phyloP scores from a whole-genome alignment of 345 rosid genomes.

The Carallia pectinifolia region DNA sequence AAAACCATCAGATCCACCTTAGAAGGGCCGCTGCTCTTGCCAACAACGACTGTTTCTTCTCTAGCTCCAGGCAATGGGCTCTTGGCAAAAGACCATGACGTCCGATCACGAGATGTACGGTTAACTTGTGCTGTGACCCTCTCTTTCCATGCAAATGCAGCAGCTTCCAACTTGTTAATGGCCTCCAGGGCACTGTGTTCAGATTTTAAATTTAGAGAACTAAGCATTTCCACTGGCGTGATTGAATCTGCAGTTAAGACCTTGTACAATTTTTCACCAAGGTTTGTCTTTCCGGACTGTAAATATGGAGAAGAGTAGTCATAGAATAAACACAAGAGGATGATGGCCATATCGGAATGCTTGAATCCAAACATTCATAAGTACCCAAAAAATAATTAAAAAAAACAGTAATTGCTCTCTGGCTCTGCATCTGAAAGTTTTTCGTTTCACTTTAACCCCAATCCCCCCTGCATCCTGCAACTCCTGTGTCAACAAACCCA shows the following conservation, averaged over 20 bases:
- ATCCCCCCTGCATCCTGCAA: too few species aligned
- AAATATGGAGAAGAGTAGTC: neutral
- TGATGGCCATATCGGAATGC: too few species aligned
- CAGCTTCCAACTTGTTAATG: slow-evolving; percentile 74
- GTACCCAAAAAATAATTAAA: too few species aligned
- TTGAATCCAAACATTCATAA: too few species aligned
- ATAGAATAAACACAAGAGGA: neutral
- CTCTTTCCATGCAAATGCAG: slow-evolving; percentile 72
- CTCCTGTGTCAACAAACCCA: too few species aligned
- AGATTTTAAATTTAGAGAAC: slow-evolving; percentile 52
- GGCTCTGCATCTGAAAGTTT: too few species aligned
- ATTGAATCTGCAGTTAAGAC: slow-evolving; percentile 45
- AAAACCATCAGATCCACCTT: slow-evolving; percentile 15
- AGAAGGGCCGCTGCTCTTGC: slow-evolving; percentile 62
- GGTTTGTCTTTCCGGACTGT: slow-evolving; percentile 82
- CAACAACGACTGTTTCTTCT: slow-evolving; percentile 50
- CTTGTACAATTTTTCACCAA: slow-evolving; percentile 75
- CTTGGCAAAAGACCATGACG: slow-evolving; percentile 81
- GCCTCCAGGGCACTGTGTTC: slow-evolving; percentile 67
- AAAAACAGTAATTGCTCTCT: too few species aligned
- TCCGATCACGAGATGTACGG: slow-evolving; percentile 58
- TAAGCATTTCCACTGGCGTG: slow-evolving; percentile 52
- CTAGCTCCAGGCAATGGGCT: slow-evolving; percentile 56
- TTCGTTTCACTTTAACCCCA: too few species aligned
- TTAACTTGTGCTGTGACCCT: slow-evolving; percentile 47